These are phyloP conservation scores for Aspergillus conjunctus DNA, from an alignment of 495 filamentous ascomycete species.

Conservation along the genomic window DNA sequence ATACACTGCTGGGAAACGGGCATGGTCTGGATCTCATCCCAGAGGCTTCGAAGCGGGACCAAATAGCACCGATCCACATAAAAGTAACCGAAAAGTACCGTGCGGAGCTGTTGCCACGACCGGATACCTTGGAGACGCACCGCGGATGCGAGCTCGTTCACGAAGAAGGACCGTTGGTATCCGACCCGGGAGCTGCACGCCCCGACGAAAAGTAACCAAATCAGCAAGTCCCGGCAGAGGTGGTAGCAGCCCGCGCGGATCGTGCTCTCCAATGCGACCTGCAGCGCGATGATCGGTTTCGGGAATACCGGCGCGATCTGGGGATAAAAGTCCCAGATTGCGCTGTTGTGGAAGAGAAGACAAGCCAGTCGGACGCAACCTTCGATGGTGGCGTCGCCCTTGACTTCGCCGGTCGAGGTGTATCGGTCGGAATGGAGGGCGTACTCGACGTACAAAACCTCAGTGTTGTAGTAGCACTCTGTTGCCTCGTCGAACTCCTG, in stretches of 20 bases:
- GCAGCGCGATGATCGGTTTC: constrained; percentile 43
- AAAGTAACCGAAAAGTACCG: constrained; percentile 42
- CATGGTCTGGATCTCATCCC: constrained; percentile 40
- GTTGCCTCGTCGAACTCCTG: constrained; percentile 43
- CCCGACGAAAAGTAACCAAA: constrained; percentile 48
- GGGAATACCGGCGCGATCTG: constrained; percentile 42
- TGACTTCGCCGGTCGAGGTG: constrained; percentile 61
- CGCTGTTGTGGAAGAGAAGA: constrained; percentile 49
- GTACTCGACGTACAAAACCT: constrained; percentile 49
- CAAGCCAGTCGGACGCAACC: constrained; percentile 47
- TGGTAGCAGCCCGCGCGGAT: constrained; percentile 40
- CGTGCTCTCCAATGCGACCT: constrained; percentile 39
- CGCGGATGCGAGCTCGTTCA: constrained; percentile 38
- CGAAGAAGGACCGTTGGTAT: constrained; percentile 39
- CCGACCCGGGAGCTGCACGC: constrained; percentile 38
- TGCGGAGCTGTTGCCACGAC: constrained; percentile 44
- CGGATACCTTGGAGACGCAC: constrained; percentile 34
- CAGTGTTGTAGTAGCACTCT: constrained; percentile 51
- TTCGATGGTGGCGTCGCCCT: constrained; percentile 52
- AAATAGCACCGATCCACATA: constrained; percentile 46
- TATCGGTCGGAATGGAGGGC: constrained; percentile 51
- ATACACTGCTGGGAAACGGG: constrained; percentile 22
- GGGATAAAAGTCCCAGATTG: constrained; percentile 52
- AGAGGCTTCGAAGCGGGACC: constrained; percentile 37
- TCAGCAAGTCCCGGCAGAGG: constrained; percentile 41